These are phyloP conservation scores for Xylariales sp. DNA, from an alignment of 2,329 filamentous ascomycete species.

Conservation along the genomic window DNA sequence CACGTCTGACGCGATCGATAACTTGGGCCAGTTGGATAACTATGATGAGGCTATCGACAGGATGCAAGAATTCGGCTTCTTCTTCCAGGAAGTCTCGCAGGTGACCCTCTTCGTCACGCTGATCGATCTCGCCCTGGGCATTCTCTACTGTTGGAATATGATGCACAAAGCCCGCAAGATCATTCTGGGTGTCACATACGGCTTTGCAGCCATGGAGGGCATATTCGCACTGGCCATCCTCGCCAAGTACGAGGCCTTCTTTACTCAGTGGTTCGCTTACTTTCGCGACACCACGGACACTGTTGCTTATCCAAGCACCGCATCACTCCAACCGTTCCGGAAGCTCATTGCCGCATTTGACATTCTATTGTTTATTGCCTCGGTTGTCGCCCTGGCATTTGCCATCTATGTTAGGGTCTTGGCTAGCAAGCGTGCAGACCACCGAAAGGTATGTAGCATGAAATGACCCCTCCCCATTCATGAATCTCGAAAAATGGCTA, in stretches of 20 bases:
- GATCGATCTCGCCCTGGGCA: conserved; percentile 1
- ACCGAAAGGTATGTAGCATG: background rate
- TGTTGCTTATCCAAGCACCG: background rate
- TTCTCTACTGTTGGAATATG: conserved; percentile 1
- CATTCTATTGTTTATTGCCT: background rate
- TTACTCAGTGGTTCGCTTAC: background rate
- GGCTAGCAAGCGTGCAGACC: background rate
- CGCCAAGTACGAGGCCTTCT: background rate
- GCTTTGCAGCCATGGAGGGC: background rate
- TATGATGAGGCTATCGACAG: background rate
- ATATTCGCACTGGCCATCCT: background rate
- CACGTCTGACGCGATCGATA: background rate
- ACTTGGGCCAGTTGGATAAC: background rate
- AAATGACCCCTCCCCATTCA: background rate
- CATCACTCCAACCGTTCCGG: background rate
- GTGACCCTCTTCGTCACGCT: background rate
- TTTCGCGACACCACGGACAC: background rate
- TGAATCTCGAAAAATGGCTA: background rate
- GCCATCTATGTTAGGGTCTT: background rate
- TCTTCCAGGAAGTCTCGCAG: background rate
- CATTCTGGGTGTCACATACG: conserved; percentile 1
- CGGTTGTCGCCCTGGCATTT: background rate
- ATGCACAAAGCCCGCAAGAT: background rate
- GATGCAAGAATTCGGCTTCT: background rate
- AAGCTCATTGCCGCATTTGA: background rate